A percentile compares a stretch with the other conserved stretches of the same genome.
phyloP scores from a whole-genome alignment of 2,329 filamentous ascomycete genomes.

The Sarocladium kiliense region DNA sequence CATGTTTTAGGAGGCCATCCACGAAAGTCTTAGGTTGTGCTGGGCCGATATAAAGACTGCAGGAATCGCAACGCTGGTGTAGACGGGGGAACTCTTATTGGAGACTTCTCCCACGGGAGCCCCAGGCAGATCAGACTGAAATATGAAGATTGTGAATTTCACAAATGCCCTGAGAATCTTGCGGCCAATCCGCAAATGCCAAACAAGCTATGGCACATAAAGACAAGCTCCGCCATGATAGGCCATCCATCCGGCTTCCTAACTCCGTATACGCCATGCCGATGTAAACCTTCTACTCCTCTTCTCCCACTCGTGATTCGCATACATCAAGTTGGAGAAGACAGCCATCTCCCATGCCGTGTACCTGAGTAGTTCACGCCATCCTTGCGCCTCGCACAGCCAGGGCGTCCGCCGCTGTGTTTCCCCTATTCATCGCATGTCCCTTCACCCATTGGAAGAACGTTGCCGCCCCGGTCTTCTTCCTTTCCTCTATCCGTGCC shows the following conservation, averaged over 20 bases:
- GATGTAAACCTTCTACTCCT: neutral
- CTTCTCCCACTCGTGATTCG: neutral
- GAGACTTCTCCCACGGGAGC: no score
- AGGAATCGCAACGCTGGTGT: no score
- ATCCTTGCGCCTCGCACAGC: conserved; percentile 50
- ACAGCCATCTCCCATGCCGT: neutral
- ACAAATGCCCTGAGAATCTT: neutral
- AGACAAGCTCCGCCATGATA: neutral
- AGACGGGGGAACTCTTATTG: no score
- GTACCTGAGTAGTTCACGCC: no score
- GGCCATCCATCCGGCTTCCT: neutral
- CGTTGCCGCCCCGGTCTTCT: conserved; percentile 54
- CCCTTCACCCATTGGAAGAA: conserved; percentile 88
- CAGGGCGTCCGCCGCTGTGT: conserved; percentile 72
- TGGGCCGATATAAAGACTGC: no score
- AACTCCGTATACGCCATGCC: neutral
- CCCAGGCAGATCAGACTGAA: no score
- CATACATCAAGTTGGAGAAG: neutral
- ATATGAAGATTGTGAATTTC: no score
- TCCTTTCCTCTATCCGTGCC: conserved; percentile 64
- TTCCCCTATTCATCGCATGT: conserved; percentile 68
- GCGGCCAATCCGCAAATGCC: neutral
- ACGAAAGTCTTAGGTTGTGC: no score
- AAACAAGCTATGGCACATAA: neutral
- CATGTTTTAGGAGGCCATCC: no score